Base-by-base conservation (phyloP, 1,284 basidiomycete species). In the Ustilago tritici region DNA sequence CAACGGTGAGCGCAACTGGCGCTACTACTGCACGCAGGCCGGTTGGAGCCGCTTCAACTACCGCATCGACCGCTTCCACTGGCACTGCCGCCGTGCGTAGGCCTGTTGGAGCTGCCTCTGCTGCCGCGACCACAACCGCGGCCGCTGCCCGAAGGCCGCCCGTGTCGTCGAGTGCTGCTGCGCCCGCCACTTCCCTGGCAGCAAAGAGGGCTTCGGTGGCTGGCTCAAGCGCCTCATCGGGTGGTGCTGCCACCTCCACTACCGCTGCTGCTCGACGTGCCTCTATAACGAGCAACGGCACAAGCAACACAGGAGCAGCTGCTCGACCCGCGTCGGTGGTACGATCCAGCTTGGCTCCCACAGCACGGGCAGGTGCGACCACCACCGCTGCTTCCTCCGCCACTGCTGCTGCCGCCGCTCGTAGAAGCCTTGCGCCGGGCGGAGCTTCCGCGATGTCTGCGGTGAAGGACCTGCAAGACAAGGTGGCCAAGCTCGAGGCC, bases 401-500 rank as follows among this genome's bases (percentile, higher is more conserved):
- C 15, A 43, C 67, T 12, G 43, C 61, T 12, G 43, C 61, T 19
- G 60, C 63, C 47, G 56, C 63, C 28, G 69, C 65, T 31, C 66
- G 72, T n/a, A 68, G 58, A 28, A 72, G 65, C 34, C 64, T 76
- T 2, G 64, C 62, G 28, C 64, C 67, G n/a, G 43, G 57, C 12
- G 65, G 70, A 36, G 49, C 64, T 36, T 35, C 63, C 2, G 28
- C 77, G 3, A 50, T 61, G 34, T 52, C 70, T 7, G 64, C 74
- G 4, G 61, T 70, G 47, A 75, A 78, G 56, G 78, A 75, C 10
- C 56, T 77, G 40, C 70, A 80, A 31, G 68, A 75, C 35, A 74
- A 78, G 31, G 65, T 81, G 17, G 40, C 70, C 47, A 75, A 71
- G 59, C 53, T 76, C 4, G 77, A 79, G 53, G 60, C 70, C n/a